These are phyloP conservation scores for Crithidia sp. DNA, from an alignment of 208 protist genomes.

Conservation along the genomic window DNA sequence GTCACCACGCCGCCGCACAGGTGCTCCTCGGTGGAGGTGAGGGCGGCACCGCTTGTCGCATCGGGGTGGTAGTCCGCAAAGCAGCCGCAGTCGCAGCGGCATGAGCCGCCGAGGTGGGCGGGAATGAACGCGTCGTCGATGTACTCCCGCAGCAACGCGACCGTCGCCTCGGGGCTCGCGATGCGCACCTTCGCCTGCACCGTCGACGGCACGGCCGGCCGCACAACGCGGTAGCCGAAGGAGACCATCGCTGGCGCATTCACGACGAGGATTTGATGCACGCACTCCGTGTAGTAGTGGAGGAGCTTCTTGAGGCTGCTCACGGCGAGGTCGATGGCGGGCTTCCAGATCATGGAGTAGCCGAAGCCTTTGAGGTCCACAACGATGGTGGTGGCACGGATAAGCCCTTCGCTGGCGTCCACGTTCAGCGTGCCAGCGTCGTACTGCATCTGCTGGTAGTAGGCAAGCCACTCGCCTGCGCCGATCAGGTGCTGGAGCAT, in stretches of 20 bases:
- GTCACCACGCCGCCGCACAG: slow-evolving; percentile 29
- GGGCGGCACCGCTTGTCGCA: not conserved
- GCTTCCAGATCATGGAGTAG: slow-evolving; percentile 73
- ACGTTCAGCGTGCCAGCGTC: slow-evolving; percentile 10
- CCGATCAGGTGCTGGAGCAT: slow-evolving; percentile 26
- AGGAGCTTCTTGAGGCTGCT: slow-evolving; percentile 40
- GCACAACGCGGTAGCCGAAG: slow-evolving; percentile 61
- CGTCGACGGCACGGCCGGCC: slow-evolving; percentile 24
- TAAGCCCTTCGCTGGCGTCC: slow-evolving; percentile 39
- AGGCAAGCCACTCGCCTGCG: slow-evolving; percentile 29
- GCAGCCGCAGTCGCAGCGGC: slow-evolving; percentile 54
- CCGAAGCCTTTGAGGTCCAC: slow-evolving; percentile 52
- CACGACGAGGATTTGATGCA: slow-evolving; percentile 61
- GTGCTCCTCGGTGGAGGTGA: slow-evolving; percentile 20
- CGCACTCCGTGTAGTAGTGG: slow-evolving; percentile 47
- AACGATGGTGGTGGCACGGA: slow-evolving; percentile 53
- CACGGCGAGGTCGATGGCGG: slow-evolving; percentile 54
- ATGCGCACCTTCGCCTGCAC: slow-evolving; percentile 61
- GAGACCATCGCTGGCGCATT: slow-evolving; percentile 61
- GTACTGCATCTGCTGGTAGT: slow-evolving; percentile 36
- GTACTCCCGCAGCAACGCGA: slow-evolving; percentile 42
- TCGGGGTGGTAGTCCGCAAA: slow-evolving; percentile 42
- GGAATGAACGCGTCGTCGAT: slow-evolving; percentile 58
- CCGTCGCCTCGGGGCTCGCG: slow-evolving; percentile 35
- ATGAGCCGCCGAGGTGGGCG: slow-evolving; percentile 58